Percentiles rank a stretch among this genome's conserved stretches.
Evolutionary conservation across 768 basidiomycete genomes (phyloP).

Genomic region (Pleurotus citrinopileatus): DNA sequence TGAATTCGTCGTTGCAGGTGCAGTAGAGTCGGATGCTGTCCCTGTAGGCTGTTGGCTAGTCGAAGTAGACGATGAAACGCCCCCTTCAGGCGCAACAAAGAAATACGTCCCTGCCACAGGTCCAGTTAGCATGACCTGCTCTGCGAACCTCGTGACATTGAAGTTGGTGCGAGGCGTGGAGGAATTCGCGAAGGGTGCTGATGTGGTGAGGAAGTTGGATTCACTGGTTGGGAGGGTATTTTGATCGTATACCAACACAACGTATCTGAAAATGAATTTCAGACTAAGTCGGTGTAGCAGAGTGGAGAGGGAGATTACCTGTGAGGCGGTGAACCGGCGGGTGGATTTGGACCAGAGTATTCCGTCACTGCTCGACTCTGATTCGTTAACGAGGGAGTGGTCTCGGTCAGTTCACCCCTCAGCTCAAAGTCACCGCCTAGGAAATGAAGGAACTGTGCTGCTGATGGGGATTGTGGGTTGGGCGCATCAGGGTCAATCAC

Average conservation of each 20-base stretch:
- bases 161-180: conserved; percentile 35
- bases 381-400: conserved; percentile 27
- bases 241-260: conserved; percentile 31
- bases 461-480: conserved; percentile 32
- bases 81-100: conserved; percentile 29
- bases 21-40: background rate
- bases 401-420: conserved; percentile 13
- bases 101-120: conserved; percentile 44
- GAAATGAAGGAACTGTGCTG: conserved; percentile 38
- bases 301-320: conserved; percentile 23
- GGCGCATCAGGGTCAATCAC: conserved; percentile 44
- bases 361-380: conserved; percentile 35
- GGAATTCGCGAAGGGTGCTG: conserved; percentile 28
- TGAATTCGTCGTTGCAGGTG: background rate
- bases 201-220: conserved; percentile 27
- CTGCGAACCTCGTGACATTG: conserved; percentile 34
- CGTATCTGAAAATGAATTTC: conserved; percentile 24
- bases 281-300: conserved; percentile 13
- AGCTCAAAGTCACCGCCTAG: conserved; percentile 35
- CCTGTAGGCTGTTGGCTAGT: background rate
- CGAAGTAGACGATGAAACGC: background rate
- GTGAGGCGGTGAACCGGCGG: conserved; percentile 40
- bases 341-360: conserved; percentile 36
- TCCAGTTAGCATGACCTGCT: conserved; percentile 26
- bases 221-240: conserved; percentile 13